A percentile compares a stretch with the other conserved stretches of the same genome.
phyloP scores from a whole-genome alignment of 306 rosid genomes.

The Dryas drummondii region DNA sequence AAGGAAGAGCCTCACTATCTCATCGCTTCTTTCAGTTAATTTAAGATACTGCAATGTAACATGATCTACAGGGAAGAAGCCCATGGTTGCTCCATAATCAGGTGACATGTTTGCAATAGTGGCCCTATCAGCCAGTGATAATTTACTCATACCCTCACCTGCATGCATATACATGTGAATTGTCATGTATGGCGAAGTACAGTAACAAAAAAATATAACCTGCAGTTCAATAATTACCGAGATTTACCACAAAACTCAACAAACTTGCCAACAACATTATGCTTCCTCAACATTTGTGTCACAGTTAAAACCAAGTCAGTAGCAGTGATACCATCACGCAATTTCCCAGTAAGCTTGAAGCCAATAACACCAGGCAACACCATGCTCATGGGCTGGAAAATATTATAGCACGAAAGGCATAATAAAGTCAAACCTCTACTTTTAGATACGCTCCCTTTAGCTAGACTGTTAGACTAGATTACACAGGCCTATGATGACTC shows the following conservation, averaged over 20 bases:
- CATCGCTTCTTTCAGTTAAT: constrained; percentile 90
- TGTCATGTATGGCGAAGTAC: background rate
- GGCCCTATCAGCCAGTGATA: constrained; percentile 96
- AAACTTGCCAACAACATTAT: constrained; percentile 25
- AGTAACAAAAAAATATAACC: no score
- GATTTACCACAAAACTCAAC: constrained; percentile 26
- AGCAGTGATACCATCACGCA: constrained; percentile 44
- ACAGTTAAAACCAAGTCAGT: constrained; percentile 93
- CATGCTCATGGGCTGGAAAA: background rate
- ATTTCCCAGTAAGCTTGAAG: background rate
- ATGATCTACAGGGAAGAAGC: constrained; percentile 94
- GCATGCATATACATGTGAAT: constrained; percentile 32
- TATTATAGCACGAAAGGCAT: background rate
- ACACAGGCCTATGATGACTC: no score
- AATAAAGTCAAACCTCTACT: background rate
- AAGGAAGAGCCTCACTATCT: constrained; percentile 51
- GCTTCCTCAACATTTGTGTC: constrained; percentile 26
- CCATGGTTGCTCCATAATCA: constrained; percentile 99
- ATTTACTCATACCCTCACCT: constrained; percentile 92
- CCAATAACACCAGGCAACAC: background rate
- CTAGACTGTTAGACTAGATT: background rate
- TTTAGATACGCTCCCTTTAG: background rate
- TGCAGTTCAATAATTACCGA: background rate
- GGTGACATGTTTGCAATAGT: constrained; percentile 99
- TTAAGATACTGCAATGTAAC: constrained; percentile 94